Evolutionary conservation across 177 flowering plant species (phyloP), one percentile per base, ranked within the genome.

Genomic region (Vitis hybrid): DNA sequence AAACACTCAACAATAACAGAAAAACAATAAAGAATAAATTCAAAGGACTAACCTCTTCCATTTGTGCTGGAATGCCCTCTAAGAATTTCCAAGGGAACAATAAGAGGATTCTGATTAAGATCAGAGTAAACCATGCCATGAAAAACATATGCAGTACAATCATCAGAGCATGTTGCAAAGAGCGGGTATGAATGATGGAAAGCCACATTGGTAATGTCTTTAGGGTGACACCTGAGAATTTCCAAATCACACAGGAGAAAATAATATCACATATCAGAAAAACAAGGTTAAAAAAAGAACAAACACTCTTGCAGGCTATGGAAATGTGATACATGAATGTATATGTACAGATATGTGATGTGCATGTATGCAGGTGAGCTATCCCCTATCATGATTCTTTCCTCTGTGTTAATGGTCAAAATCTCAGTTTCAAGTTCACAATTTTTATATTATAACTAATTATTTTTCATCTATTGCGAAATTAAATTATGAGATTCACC

Each of bases 91-190:
- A 95, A 71, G 1, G 99, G 98, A 57, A 93, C 92, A 70, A 96
- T 87, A 13, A 92, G 86, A 68, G 99, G 99, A 72, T 93, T 89
- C 79, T 93, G 89, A 72, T 92, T 93, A 18, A 92, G 88, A 83
- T 93, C 99, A 3, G 92, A 83, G 80, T 91, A 96, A 72, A 96
- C 97, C 95, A 79, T 96, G 69, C 99, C 99, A 81, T 96, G 98
- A 60, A 91, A 92, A 52, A 96, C 92, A 79, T 91, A 89, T 21
- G 98, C 97, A 2, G 89, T 87, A 75, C 85, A 78, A 74, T 96
- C 98, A 65, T 93, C 97, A 11, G 97, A 94, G 72, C 86, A 81
- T 62, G 97, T 85, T 4, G 97, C 97, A 89, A 96, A 96, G 14
- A 96, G 82, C 4, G 99, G 98, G 69, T 89, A 93, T 11, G 87